These are phyloP conservation scores for Saccharomycopsis fermentans DNA, from an alignment of 805 yeast genomes.

Conservation along the genomic window DNA sequence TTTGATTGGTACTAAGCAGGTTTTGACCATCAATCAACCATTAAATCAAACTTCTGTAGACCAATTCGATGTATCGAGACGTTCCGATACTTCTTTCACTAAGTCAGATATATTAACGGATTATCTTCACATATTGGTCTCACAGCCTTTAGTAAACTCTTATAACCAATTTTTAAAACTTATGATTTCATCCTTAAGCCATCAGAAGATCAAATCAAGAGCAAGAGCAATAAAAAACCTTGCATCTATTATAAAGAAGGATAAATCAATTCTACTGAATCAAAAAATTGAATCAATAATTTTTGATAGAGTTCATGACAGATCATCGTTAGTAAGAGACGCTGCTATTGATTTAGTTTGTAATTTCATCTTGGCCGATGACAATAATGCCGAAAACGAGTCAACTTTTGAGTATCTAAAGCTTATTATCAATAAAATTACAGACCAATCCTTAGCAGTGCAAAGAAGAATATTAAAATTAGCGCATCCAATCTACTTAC, in stretches of 20 bases:
- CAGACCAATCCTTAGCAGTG: slow-evolving; percentile 35
- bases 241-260: slow-evolving; percentile 42
- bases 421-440: slow-evolving; percentile 35
- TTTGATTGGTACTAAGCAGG: background rate
- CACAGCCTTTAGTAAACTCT: slow-evolving; percentile 23
- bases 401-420: slow-evolving; percentile 21
- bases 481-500: slow-evolving; percentile 36
- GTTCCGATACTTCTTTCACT: background rate
- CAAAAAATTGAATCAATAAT: slow-evolving; percentile 45
- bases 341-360: slow-evolving; percentile 63
- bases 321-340: slow-evolving; percentile 65
- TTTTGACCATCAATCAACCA: background rate
- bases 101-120: background rate
- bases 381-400: slow-evolving; percentile 38
- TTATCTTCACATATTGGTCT: slow-evolving; percentile 8
- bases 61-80: background rate
- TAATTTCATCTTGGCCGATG: slow-evolving; percentile 34
- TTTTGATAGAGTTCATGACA: slow-evolving; percentile 41
- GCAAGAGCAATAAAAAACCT: slow-evolving; percentile 59
- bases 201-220: slow-evolving; percentile 41
- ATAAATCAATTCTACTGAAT: slow-evolving; percentile 39
- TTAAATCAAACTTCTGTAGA: background rate
- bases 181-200: slow-evolving; percentile 38
- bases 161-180: slow-evolving; percentile 46
- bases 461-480: slow-evolving; percentile 52